Percentiles rank a stretch among this genome's conserved stretches.
Conservation (phyloP, 2,329 filamentous ascomycete species). For the Sclerotinia sclerotiorum region DNA sequence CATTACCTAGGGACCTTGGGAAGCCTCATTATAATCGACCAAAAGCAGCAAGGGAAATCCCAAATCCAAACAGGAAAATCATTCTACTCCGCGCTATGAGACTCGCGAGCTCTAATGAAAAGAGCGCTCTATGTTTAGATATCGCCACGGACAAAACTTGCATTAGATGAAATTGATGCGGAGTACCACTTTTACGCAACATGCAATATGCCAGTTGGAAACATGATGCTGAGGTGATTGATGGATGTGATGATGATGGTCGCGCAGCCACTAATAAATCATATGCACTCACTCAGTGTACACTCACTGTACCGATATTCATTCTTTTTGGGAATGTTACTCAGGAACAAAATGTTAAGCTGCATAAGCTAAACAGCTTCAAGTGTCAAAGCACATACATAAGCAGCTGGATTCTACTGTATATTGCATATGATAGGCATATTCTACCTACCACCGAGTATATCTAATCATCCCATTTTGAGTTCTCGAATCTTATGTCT, state of each 20-base stretch:
- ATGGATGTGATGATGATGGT: conserved; percentile 12
- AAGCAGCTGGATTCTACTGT: neutral
- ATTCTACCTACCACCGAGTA: neutral
- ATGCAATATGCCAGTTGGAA: conserved; percentile 9
- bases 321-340: neutral
- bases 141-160: conserved; percentile 9
- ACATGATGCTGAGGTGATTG: neutral
- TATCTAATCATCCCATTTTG: neutral
- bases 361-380: neutral
- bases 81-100: neutral
- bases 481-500: conserved; percentile 9
- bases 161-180: conserved; percentile 3
- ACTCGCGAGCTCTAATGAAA: neutral
- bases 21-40: neutral
- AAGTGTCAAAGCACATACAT: neutral
- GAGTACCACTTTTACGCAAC: conserved; percentile 22
- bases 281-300: neutral
- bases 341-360: neutral
- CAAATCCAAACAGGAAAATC: neutral
- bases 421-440: conserved; percentile 1
- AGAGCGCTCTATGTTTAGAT: conserved; percentile 24
- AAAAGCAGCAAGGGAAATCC: conserved; percentile 24
- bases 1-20: neutral
- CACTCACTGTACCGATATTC: neutral
- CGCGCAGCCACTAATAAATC: neutral